phyloP scores from a whole-genome alignment of 2,329 filamentous ascomycete species.

The Dothideomycetes sp. region DNA sequence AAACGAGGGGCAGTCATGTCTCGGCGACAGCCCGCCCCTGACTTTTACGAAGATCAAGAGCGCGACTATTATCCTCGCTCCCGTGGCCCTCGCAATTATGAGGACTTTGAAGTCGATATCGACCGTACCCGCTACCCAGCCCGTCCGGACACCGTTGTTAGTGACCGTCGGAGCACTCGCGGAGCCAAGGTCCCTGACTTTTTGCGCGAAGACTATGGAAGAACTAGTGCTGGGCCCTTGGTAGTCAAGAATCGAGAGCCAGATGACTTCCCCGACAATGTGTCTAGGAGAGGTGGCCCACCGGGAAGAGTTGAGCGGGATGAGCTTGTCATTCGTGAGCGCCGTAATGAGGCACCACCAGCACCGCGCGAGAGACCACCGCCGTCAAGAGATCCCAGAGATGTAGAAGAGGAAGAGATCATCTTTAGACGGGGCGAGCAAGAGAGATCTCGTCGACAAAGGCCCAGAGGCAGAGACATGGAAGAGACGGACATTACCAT shows the following conservation, averaged over 20 bases:
- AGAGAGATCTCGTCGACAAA: constrained; percentile 23
- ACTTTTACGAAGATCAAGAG: constrained; percentile 41
- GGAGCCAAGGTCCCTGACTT: constrained; percentile 40
- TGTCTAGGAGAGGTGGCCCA: constrained; percentile 12
- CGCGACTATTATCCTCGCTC: constrained; percentile 30
- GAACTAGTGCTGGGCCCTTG: constrained; percentile 35
- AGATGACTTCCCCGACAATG: constrained; percentile 25
- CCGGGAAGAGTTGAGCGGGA: constrained; percentile 32
- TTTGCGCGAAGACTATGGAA: constrained; percentile 41
- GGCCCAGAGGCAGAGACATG: constrained; percentile 13
- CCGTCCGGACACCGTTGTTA: constrained; percentile 21
- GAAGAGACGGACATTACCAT: constrained; percentile 15
- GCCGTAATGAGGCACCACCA: constrained; percentile 20
- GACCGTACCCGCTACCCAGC: constrained; percentile 23
- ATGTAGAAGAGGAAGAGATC: constrained; percentile 19
- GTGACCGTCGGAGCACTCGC: constrained; percentile 28
- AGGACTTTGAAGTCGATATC: constrained; percentile 43
- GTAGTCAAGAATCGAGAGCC: constrained; percentile 37
- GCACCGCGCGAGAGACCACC: constrained; percentile 14
- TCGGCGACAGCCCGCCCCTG: constrained; percentile 12
- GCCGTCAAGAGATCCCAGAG: constrained; percentile 14
- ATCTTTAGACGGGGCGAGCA: constrained; percentile 18
- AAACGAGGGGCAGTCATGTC: constrained; percentile 11
- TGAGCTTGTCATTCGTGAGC: constrained; percentile 31
- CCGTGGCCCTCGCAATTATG: constrained; percentile 36